phyloP scores from a whole-genome alignment of 139 green algal species.

The Chlorella sp. region DNA sequence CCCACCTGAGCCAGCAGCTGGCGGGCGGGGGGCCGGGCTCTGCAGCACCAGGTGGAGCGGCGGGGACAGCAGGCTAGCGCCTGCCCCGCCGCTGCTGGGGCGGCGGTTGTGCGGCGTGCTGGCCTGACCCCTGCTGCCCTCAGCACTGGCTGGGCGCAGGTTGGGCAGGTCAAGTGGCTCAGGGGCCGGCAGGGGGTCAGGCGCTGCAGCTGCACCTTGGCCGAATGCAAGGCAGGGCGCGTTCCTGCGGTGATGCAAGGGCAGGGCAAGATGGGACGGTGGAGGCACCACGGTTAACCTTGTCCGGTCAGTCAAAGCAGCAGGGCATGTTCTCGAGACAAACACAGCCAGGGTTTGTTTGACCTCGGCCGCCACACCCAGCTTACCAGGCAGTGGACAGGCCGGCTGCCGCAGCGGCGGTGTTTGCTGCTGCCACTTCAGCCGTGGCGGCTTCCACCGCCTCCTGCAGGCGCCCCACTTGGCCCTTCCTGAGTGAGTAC shows the following conservation, averaged over 20 bases:
- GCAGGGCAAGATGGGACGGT: too few species aligned
- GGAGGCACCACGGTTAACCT: too few species aligned
- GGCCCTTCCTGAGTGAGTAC: slow-evolving; percentile 22
- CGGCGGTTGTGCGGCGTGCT: not conserved
- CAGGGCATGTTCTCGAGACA: too few species aligned
- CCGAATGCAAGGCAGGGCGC: not conserved
- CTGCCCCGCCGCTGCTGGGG: not conserved
- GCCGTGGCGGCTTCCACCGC: not conserved
- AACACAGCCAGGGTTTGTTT: too few species aligned
- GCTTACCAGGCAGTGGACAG: too few species aligned
- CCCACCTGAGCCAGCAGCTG: not conserved
- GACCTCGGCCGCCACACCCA: too few species aligned
- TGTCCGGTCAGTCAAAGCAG: too few species aligned
- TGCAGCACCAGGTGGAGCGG: slow-evolving; percentile 25
- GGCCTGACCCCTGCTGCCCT: not conserved
- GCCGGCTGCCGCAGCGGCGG: too few species aligned
- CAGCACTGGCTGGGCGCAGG: slow-evolving; percentile 5
- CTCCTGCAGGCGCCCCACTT: slow-evolving; percentile 12
- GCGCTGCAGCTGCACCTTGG: not conserved
- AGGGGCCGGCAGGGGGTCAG: not conserved
- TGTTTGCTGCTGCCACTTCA: too few species aligned
- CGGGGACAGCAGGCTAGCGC: slow-evolving; percentile 5
- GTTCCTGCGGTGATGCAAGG: too few species aligned
- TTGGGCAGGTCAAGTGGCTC: slow-evolving; percentile 8
- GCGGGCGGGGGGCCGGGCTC: not conserved